These are phyloP conservation scores for Aspergillus asperescens DNA, from an alignment of 495 filamentous ascomycete genomes.

Conservation along the genomic window DNA sequence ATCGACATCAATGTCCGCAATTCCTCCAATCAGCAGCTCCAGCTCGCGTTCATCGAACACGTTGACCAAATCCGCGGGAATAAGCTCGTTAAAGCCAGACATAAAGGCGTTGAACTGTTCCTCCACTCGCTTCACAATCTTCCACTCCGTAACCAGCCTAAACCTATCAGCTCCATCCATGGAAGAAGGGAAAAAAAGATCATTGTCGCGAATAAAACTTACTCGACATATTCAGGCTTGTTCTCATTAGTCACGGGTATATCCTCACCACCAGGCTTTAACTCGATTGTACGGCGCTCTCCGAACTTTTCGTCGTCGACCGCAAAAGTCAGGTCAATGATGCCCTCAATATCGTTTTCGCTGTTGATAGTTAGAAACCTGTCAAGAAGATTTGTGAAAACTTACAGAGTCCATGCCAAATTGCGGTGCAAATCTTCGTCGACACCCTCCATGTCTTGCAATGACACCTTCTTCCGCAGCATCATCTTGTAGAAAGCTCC, in stretches of 20 bases:
- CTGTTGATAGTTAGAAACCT: constrained; percentile 28
- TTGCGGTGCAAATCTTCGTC: constrained; percentile 96
- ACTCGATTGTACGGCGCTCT: constrained; percentile 82
- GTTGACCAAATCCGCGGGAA: constrained; percentile 92
- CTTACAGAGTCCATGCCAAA: constrained; percentile 86
- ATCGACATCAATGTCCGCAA: constrained; percentile 98
- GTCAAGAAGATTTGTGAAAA: constrained; percentile 7
- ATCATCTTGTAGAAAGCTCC: constrained; percentile 99
- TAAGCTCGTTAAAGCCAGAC: constrained; percentile 94
- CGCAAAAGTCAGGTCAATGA: constrained; percentile 89
- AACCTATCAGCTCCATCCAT: background rate
- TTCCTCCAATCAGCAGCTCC: constrained; percentile 95
- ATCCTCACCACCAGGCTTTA: constrained; percentile 84
- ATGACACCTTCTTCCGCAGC: constrained; percentile 80
- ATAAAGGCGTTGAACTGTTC: constrained; percentile 98
- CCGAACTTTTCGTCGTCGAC: constrained; percentile 98
- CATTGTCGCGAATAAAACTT: too few relatives aligned
- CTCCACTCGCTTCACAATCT: constrained; percentile 95
- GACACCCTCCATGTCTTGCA: constrained; percentile 98
- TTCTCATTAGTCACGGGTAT: constrained; percentile 97
- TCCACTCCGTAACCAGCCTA: constrained; percentile 94
- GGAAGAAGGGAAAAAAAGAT: background rate
- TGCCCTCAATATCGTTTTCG: constrained; percentile 91
- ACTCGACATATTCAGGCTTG: constrained; percentile 93
- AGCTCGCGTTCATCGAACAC: constrained; percentile 98